Percentiles rank a stretch among this genome's conserved stretches.
phyloP scores from a whole-genome alignment of 352 stramenopile species.

The Globisporangium lucens region DNA sequence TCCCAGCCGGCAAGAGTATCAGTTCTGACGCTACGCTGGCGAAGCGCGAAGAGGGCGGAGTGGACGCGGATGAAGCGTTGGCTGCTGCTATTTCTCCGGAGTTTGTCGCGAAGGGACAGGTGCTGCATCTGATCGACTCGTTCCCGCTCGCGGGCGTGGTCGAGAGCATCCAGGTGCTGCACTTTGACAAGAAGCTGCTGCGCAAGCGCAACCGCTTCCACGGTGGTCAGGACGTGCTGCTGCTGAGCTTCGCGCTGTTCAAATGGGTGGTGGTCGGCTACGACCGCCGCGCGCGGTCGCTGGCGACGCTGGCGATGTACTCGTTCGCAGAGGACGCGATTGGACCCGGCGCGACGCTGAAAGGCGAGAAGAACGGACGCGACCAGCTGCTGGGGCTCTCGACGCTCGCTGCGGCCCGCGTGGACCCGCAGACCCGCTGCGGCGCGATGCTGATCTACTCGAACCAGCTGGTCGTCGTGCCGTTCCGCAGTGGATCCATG shows the following conservation, averaged over 20 bases:
- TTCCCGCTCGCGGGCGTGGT: constrained; percentile 74
- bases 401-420: constrained; percentile 41
- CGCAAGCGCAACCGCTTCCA: constrained; percentile 73
- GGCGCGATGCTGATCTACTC: constrained; percentile 80
- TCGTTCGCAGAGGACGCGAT: constrained; percentile 81
- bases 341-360: constrained; percentile 71
- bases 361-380: constrained; percentile 72
- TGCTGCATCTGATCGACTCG: constrained; percentile 67
- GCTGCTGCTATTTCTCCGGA: background rate
- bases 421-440: constrained; percentile 78
- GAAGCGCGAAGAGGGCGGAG: background rate
- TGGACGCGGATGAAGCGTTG: background rate
- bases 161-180: constrained; percentile 68
- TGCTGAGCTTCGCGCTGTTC: constrained; percentile 70
- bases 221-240: constrained; percentile 66
- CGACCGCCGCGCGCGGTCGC: constrained; percentile 39
- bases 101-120: constrained; percentile 42
- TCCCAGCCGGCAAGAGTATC: constrained; percentile 14
- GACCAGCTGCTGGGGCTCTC: constrained; percentile 72
- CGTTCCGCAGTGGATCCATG: constrained; percentile 75
- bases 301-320: constrained; percentile 77
- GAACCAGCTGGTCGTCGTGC: constrained; percentile 80
- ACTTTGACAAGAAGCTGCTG: constrained; percentile 58
- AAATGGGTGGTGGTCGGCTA: constrained; percentile 85
- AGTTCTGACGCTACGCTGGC: background rate